Evolutionary conservation across 371 early-diverging fungal species (phyloP), one percentile per base, ranked within the genome.

Genomic region (Saksenaea oblongispora): DNA sequence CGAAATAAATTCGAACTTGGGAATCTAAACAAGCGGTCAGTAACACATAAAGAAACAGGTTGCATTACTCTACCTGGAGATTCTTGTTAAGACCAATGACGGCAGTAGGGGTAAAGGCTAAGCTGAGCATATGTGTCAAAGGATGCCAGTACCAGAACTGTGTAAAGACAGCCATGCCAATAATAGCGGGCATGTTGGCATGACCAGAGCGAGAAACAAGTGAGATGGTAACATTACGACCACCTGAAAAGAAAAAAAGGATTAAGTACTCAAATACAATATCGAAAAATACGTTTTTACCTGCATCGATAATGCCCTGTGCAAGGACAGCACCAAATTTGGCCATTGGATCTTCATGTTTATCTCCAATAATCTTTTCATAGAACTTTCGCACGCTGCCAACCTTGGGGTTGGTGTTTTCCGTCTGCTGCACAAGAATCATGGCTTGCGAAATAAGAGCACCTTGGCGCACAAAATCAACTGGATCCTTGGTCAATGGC

Each of bases 111-210:
- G 90, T 91, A 69, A 99, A 96, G 7, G 98, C 86, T 75, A 98
- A 84, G 64, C 92, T 86, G 56, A 99, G 74, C 78, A 99, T 96
- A 75, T 96, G 97, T 42, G 94, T 92, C 69, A 99, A 79, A 36
- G 99, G 99, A 84, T 95, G 98, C 99, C 99, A 99, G 87, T 96
- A 97, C 99, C 99, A 99, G 80, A 95, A 98, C 79, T 99, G 98
- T 22, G 95, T 93, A 73, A 99, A 99, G 36, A 99, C 82, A 8
- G 95, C 93, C 85, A 94, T 94, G 42, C 99, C 99, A 11, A 94
- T 95, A 71, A 99, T 91, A 27, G 98, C 96, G n/a, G 92, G 85
- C 87, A 93, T 93, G 71, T 93, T 93, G 51, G 90, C 83, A 68
- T 95, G 91, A 2, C 97, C 97, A 26, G 90, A 89, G n/a, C 85